These are phyloP conservation scores for Backusella mclennaniae DNA, from an alignment of 192 early-diverging fungal genomes.

Conservation along the genomic window DNA sequence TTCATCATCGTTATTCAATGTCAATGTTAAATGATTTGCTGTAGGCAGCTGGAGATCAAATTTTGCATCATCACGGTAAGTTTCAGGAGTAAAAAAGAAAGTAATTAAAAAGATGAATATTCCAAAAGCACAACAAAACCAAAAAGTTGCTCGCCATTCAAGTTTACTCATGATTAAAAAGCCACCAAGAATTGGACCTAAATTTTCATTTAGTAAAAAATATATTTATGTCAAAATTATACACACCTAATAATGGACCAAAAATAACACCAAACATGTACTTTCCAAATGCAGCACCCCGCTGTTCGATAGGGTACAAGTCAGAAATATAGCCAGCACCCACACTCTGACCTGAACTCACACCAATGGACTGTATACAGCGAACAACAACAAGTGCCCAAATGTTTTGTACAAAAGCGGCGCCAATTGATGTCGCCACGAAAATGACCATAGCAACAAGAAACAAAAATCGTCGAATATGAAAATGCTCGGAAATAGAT, in stretches of 20 bases:
- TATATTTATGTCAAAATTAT: too few relatives aligned
- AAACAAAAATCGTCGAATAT: constrained; percentile 41
- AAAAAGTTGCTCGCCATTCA: constrained; percentile 45
- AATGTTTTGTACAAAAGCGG: constrained; percentile 34
- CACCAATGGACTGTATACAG: constrained; percentile 43
- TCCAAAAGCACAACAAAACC: constrained; percentile 41
- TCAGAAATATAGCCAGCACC: constrained; percentile 36
- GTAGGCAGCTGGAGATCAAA: background rate
- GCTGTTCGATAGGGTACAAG: constrained; percentile 18
- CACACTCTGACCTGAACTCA: constrained; percentile 37
- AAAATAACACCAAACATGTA: constrained; percentile 24
- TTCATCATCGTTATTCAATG: constrained; percentile 9
- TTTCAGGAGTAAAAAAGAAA: constrained; percentile 48
- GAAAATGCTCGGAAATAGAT: constrained; percentile 40
- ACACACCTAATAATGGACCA: constrained; percentile 22
- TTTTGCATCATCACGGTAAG: constrained; percentile 33
- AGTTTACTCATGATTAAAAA: constrained; percentile 35
- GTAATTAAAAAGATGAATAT: constrained; percentile 32
- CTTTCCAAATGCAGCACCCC: constrained; percentile 26
- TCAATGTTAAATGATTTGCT: background rate
- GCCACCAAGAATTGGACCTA: constrained; percentile 41
- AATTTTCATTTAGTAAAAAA: too few relatives aligned
- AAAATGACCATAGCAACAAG: constrained; percentile 38
- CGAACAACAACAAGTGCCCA: constrained; percentile 37
- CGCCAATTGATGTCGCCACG: constrained; percentile 40